Percentiles rank a stretch among this genome's conserved stretches.
Evolutionary conservation across 805 yeast genomes (phyloP).

Genomic region (Suhomyces xylopsoci): DNA sequence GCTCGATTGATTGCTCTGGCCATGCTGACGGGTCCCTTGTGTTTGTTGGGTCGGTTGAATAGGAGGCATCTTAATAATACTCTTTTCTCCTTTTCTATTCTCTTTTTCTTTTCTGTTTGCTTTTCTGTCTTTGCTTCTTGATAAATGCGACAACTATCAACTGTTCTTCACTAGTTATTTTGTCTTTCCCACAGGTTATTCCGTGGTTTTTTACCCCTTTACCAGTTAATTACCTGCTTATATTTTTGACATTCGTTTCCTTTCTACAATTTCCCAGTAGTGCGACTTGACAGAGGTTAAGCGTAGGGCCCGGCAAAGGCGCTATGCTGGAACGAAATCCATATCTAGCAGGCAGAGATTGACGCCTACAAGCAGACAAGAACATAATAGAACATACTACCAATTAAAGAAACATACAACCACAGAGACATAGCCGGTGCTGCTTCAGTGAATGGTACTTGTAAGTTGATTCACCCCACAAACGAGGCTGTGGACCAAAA

Average conservation of each 20-base stretch:
- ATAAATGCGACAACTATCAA: neutral
- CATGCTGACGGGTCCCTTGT: neutral
- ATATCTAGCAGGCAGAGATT: no score
- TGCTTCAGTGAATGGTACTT: no score
- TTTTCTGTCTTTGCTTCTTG: neutral
- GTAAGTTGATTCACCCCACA: neutral
- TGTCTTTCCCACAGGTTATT: neutral
- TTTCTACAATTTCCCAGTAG: neutral
- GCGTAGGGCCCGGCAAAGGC: neutral
- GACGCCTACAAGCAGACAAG: no score
- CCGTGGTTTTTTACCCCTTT: neutral
- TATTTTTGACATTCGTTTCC: neutral
- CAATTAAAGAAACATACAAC: neutral
- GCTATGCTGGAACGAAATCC: neutral
- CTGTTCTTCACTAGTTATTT: neutral
- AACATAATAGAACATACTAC: no score
- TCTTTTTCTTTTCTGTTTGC: neutral
- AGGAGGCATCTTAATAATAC: neutral
- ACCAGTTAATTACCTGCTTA: neutral
- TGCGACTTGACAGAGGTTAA: neutral
- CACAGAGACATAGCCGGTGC: no score
- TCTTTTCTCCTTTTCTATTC: neutral
- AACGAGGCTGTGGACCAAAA: neutral
- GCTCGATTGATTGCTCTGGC: neutral
- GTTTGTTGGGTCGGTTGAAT: neutral